Base-by-base conservation (phyloP, 2,329 filamentous ascomycete species). In the Clarireedia paspali region DNA sequence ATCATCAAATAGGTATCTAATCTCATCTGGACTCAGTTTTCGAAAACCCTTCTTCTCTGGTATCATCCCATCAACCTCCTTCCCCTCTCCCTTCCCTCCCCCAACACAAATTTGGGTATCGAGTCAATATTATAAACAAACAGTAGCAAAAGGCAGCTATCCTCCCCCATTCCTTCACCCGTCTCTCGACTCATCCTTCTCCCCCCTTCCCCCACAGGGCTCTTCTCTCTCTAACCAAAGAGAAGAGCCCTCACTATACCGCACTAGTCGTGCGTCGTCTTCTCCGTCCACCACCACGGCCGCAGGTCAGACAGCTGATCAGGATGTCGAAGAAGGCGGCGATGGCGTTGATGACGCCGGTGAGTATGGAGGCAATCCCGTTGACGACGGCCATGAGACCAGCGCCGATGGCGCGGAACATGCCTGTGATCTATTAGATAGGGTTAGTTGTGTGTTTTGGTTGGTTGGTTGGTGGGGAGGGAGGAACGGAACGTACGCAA, bases 321-420 rank as follows among this genome's bases (percentile, higher is more conserved):
- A 71, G 63, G 59, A 71, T 67, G 54, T 65, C 64, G 60, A 72
- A 70, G 62, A 71, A 63, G 17, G 60, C 53, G 30, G 65, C 66
- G 42, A 69, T 67, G 46, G 62, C 67, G 15, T 60, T 59, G 53
- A 70, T 64, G 59, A 70, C 67, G 7, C 62, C 65, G 58, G 66
- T 60, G n/a, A 68, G 63, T 30, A 68, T 60, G n/a, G 57, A 57
- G 40, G 66, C 79, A 59, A 82, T 79, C 50, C 74, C 77, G 62
- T 79, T 78, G 59, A 82, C 74, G 60, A 82, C 73, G 60, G 75
- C 74, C 74, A 79, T 69, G 42, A 70, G 61, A 44, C 64, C 64
- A 26, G 62, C 55, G 36, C 68, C 68, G 57, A 70, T 69, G 51
- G 68, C 64, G 39, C 62, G 66, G 63, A 66, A 69, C 44, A 69